phyloP scores from a whole-genome alignment of 495 filamentous ascomycete genomes.

The Evansstolkia leycettana region DNA sequence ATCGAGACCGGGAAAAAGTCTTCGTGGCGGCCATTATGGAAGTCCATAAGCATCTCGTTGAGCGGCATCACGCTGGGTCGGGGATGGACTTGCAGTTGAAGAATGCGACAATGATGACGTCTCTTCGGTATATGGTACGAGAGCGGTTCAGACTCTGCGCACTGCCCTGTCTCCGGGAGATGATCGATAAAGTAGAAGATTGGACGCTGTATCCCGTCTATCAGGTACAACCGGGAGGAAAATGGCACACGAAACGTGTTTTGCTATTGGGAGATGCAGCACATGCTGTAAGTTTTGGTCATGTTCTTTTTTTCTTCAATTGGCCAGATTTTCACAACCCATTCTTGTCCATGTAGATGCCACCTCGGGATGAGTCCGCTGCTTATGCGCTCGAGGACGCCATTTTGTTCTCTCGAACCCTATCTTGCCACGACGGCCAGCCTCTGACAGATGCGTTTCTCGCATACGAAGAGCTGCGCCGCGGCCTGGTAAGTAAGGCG shows the following conservation, averaged over 20 bases:
- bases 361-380: slow-evolving; percentile 48
- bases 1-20: slow-evolving; percentile 29
- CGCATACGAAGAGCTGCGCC: slow-evolving; percentile 38
- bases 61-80: slow-evolving; percentile 17
- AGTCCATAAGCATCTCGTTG: slow-evolving; percentile 26
- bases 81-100: slow-evolving; percentile 37
- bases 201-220: slow-evolving; percentile 51
- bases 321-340: no score
- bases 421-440: slow-evolving; percentile 23
- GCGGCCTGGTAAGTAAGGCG: slow-evolving; percentile 34
- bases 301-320: slow-evolving; percentile 1
- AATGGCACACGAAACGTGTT: slow-evolving; percentile 36
- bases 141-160: slow-evolving; percentile 31
- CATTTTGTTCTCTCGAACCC: slow-evolving; percentile 40
- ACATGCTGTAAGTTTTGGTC: slow-evolving; percentile 38
- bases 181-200: slow-evolving; percentile 31
- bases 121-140: slow-evolving; percentile 29
- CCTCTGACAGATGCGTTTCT: slow-evolving; percentile 33
- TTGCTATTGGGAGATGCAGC: slow-evolving; percentile 46
- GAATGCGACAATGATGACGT: slow-evolving; percentile 26
- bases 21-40: slow-evolving; percentile 46
- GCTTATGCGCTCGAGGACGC: slow-evolving; percentile 51
- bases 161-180: slow-evolving; percentile 34
- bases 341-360: slow-evolving; percentile 28
- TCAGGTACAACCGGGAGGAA: slow-evolving; percentile 35